Evolutionary conservation across 257 asterid species (phyloP).

Genomic region (Cruciata laevipes): DNA sequence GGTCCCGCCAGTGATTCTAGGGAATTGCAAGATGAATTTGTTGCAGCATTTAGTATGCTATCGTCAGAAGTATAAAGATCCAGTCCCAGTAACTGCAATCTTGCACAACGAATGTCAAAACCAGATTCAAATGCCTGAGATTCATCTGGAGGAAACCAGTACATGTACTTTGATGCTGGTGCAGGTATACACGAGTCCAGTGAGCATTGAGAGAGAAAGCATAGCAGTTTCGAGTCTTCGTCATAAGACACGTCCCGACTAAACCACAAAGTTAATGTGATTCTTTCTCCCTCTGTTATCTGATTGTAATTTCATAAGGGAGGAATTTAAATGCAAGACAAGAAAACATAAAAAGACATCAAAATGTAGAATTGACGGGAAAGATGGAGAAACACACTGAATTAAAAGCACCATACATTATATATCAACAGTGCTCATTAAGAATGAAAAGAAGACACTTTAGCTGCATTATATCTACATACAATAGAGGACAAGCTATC

Average conservation of each 20-base stretch:
- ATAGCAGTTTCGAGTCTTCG: constrained; percentile 70
- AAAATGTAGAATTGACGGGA: background rate
- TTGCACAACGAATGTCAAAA: constrained; percentile 68
- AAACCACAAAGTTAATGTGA: constrained; percentile 89
- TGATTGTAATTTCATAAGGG: constrained; percentile 18
- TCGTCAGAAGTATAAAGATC: constrained; percentile 33
- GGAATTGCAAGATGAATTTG: constrained; percentile 30
- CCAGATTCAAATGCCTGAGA: constrained; percentile 59
- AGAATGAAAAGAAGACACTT: background rate
- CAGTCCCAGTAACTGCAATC: constrained; percentile 62
- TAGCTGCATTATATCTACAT: background rate
- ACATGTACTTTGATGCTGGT: constrained; percentile 66
- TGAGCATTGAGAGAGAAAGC: constrained; percentile 40
- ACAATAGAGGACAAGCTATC: background rate
- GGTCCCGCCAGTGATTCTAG: constrained; percentile 44
- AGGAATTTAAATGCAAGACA: background rate
- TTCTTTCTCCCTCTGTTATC: constrained; percentile 79
- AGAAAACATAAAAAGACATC: background rate
- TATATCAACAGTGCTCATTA: background rate
- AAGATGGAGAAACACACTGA: background rate
- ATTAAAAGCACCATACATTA: background rate
- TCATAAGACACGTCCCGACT: constrained; percentile 69
- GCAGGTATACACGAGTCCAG: constrained; percentile 35
- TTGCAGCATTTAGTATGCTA: constrained; percentile 14
- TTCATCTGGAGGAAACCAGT: constrained; percentile 90